These are phyloP conservation scores for Fusarium begoniae DNA, from an alignment of 2,329 filamentous ascomycete genomes.

Conservation along the genomic window DNA sequence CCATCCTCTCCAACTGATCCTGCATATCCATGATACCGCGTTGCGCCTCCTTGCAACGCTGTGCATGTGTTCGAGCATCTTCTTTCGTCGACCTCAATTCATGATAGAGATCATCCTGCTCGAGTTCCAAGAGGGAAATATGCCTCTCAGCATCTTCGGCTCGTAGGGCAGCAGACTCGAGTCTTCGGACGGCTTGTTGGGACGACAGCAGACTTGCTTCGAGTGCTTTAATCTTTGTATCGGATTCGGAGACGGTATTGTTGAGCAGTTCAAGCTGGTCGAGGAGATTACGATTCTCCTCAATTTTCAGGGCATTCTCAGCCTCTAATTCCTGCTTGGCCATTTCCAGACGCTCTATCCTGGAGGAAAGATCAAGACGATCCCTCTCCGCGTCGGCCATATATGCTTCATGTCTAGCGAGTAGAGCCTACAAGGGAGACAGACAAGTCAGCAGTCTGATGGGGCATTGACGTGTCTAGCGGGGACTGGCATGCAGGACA, in stretches of 20 bases:
- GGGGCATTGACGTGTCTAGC: slow-evolving; percentile 24
- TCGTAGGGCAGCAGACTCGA: slow-evolving; percentile 77
- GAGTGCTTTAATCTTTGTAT: slow-evolving; percentile 79
- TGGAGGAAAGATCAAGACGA: slow-evolving; percentile 74
- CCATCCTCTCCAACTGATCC: slow-evolving; percentile 88
- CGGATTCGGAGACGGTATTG: slow-evolving; percentile 79
- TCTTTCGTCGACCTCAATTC: slow-evolving; percentile 73
- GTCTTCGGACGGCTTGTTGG: slow-evolving; percentile 77
- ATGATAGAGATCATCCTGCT: slow-evolving; percentile 78
- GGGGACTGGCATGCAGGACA: slow-evolving; percentile 38
- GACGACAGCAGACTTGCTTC: slow-evolving; percentile 80
- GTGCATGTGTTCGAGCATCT: slow-evolving; percentile 80
- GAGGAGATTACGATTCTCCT: slow-evolving; percentile 83
- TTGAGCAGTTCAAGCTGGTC: slow-evolving; percentile 89
- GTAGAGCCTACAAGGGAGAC: slow-evolving; percentile 77
- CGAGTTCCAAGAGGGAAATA: slow-evolving; percentile 79
- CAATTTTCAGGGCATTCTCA: slow-evolving; percentile 79
- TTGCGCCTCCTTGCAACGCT: slow-evolving; percentile 88
- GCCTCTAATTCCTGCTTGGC: slow-evolving; percentile 79
- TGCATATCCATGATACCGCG: slow-evolving; percentile 80
- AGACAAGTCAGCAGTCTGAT: slow-evolving; percentile 69
- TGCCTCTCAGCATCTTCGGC: slow-evolving; percentile 85
- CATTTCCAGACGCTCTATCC: slow-evolving; percentile 79
- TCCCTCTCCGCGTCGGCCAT: slow-evolving; percentile 92
- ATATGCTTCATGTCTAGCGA: slow-evolving; percentile 92